A percentile compares a stretch with the other conserved stretches of the same genome.
These are phyloP conservation scores for Paraurostyla sp. DNA, from an alignment of 73 alveolate species.

Conservation along the genomic window DNA sequence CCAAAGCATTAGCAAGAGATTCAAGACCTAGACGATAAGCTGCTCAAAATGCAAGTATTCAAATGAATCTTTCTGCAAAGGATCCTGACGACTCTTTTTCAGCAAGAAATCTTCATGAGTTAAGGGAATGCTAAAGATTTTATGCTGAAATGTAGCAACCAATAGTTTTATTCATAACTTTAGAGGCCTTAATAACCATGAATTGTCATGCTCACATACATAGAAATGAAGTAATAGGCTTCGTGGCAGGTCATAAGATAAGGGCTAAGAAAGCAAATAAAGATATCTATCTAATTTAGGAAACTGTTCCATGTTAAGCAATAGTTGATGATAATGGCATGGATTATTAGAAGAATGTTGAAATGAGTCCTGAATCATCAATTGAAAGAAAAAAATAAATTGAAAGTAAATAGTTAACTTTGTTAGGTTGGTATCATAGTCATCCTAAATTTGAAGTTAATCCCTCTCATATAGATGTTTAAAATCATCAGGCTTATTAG, in stretches of 20 bases:
- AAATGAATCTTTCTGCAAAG: neutral
- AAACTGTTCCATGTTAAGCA: slow-evolving; percentile 41
- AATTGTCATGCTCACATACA: slow-evolving; percentile 55
- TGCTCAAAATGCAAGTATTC: neutral
- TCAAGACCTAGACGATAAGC: slow-evolving; percentile 18
- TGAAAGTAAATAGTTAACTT: slow-evolving; percentile 24
- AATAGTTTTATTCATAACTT: slow-evolving; percentile 17
- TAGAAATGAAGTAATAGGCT: slow-evolving; percentile 69
- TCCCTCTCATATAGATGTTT: slow-evolving; percentile 72
- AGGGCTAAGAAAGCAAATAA: slow-evolving; percentile 1
- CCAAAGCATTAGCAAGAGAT: neutral
- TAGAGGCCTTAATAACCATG: slow-evolving; percentile 62
- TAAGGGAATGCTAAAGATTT: slow-evolving; percentile 23
- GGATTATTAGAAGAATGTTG: slow-evolving; percentile 58
- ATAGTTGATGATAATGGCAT: neutral
- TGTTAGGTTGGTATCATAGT: slow-evolving; percentile 75
- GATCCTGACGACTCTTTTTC: neutral
- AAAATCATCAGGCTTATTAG: slow-evolving; percentile 62
- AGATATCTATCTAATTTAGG: slow-evolving; percentile 50
- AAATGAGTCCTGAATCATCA: slow-evolving; percentile 71
- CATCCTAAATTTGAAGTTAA: slow-evolving; percentile 72
- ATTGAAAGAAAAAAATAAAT: neutral
- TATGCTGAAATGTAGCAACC: slow-evolving; percentile 46
- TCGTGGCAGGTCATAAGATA: slow-evolving; percentile 46
- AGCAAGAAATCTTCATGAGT: slow-evolving; percentile 9